These are phyloP conservation scores for Candida caryicola DNA, from an alignment of 805 yeast genomes.

Conservation along the genomic window DNA sequence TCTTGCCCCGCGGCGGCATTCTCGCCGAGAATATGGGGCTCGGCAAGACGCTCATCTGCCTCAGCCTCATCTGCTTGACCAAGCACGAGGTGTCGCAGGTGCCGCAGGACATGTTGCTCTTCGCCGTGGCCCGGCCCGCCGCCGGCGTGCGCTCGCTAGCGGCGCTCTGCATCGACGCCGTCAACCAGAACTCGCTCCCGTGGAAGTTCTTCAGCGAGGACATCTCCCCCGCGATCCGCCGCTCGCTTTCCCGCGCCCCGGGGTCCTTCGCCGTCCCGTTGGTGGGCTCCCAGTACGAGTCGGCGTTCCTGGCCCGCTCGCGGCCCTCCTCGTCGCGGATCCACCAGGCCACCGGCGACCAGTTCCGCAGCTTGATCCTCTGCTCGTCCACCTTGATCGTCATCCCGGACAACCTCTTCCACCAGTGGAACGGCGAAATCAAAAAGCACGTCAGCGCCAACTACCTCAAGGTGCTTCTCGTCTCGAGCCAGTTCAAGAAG, in stretches of 20 bases:
- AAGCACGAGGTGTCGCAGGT: slow-evolving; percentile 48
- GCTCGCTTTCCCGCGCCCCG: slow-evolving; percentile 33
- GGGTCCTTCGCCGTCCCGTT: slow-evolving; percentile 44
- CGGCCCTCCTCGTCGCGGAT: slow-evolving; percentile 17
- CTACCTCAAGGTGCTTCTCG: slow-evolving; percentile 32
- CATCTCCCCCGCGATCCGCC: slow-evolving; percentile 44
- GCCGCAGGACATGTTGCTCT: slow-evolving; percentile 33
- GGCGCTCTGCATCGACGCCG: slow-evolving; percentile 41
- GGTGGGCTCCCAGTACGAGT: slow-evolving; percentile 17
- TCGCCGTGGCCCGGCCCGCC: slow-evolving; percentile 3
- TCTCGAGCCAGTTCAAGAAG: slow-evolving; percentile 31
- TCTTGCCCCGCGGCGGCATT: slow-evolving; percentile 58
- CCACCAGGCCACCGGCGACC: slow-evolving; percentile 8
- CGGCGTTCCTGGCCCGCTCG: slow-evolving; percentile 18
- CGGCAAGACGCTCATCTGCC: slow-evolving; percentile 61
- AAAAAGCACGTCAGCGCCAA: slow-evolving; percentile 48
- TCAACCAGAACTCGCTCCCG: slow-evolving; percentile 50
- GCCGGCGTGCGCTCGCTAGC: slow-evolving; percentile 16
- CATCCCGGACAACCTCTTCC: slow-evolving; percentile 63
- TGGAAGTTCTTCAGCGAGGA: slow-evolving; percentile 51
- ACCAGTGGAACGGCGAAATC: slow-evolving; percentile 63
- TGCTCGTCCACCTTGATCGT: slow-evolving; percentile 57
- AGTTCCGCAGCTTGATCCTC: slow-evolving; percentile 34
- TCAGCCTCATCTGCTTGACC: slow-evolving; percentile 55
- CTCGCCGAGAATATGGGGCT: slow-evolving; percentile 69